phyloP scores from a whole-genome alignment of 495 filamentous ascomycete species.

The Neurospora terricola region DNA sequence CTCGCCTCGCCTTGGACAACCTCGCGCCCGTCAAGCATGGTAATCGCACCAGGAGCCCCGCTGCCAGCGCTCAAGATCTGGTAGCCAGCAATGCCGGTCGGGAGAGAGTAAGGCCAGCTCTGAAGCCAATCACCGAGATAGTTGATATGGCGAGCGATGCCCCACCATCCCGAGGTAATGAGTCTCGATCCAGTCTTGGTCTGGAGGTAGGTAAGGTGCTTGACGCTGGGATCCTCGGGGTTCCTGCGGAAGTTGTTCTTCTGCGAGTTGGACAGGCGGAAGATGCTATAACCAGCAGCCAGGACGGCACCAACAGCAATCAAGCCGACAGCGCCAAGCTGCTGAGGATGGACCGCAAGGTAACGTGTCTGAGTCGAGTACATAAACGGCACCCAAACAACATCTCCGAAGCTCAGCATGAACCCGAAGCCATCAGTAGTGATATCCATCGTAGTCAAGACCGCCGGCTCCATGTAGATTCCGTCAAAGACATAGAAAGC shows the following conservation, averaged over 20 bases:
- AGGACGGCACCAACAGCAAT: constrained; percentile 54
- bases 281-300: constrained; percentile 69
- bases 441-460: constrained; percentile 94
- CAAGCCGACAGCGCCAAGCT: constrained; percentile 58
- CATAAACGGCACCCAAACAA: constrained; percentile 87
- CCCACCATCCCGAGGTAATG: constrained; percentile 92
- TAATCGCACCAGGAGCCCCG: constrained; percentile 34
- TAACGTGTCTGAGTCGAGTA: constrained; percentile 87
- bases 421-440: constrained; percentile 91
- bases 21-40: constrained; percentile 47
- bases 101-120: constrained; percentile 84
- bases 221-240: constrained; percentile 70
- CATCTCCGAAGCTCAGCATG: constrained; percentile 93
- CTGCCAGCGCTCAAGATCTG: constrained; percentile 44
- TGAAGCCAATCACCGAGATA: constrained; percentile 97
- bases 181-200: constrained; percentile 74
- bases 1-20: constrained; percentile 61
- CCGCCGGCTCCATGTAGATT: constrained; percentile 81
- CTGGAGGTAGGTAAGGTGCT: constrained; percentile 77
- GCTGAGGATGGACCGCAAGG: constrained; percentile 68
- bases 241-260: constrained; percentile 91
- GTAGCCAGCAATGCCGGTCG: constrained; percentile 81
- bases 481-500: constrained; percentile 76
- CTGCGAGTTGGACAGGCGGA: constrained; percentile 83
- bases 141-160: constrained; percentile 84